Evolutionary conservation across 2,329 filamentous ascomycete genomes (phyloP), one percentile per base, ranked within the genome.

Genomic region (Alternaria rosae): DNA sequence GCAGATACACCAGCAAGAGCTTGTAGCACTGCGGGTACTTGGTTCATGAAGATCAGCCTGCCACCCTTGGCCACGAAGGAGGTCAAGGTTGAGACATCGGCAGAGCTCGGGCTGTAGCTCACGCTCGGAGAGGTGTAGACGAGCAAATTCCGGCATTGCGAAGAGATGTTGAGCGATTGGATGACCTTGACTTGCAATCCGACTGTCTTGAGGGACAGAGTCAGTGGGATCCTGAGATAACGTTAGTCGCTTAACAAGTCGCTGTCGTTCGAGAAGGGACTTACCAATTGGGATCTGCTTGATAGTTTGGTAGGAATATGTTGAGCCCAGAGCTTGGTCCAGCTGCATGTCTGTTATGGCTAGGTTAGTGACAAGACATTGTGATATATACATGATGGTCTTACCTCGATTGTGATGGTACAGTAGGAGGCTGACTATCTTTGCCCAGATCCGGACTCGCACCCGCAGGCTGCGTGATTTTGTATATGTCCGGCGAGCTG

Each of bases 271-370:
- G 11, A 9, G 15, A 42, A 9, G 13, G 2, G 5, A 53, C 26
- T 13, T 48, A 58, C 59, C 59, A 61, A 17, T 61, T 61, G 23
- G 59, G 59, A 20, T 61, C 59, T 43, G 59, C 21, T 42, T 35
- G 2, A 13, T 61, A 61, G 25, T 21, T 32, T 21, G 59, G 59
- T 28, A 61, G 15, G 21, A 61, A 61, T 9, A 61, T 43, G 21
- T 61, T 61, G 3, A 61, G 13, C 5, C 47, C 59, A 5, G 59
- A 61, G 13, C 12, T 53, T n/a, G 59, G 42, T 9, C 59, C 59
- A 42, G 47, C 30, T 28, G 42, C 54, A 12, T 61, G 47, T 43
- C 59, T 61, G 6, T 48, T 17, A 12, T 11, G 21, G 10, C 3
- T 1, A 32, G 10, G 17, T 61, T 25, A 61, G 47, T 35, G 2